Evolutionary conservation across 805 yeast species (phyloP).

Genomic region (Candida taoyuanica): DNA sequence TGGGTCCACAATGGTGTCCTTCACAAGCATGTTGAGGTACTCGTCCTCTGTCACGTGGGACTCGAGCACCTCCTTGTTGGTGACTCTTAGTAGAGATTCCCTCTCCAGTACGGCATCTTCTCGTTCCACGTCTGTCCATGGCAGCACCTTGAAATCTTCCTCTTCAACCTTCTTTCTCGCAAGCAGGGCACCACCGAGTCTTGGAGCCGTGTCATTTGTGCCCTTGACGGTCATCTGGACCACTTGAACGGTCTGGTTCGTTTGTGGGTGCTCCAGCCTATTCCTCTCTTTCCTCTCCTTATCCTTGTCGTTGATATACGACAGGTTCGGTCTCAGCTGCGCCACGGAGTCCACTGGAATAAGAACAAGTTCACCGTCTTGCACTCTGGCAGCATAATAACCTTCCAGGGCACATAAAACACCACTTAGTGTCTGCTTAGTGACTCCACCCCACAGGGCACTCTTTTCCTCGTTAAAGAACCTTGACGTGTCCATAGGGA

Average conservation of each 20-base stretch:
- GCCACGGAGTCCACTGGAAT: constrained; percentile 61
- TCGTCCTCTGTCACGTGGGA: constrained; percentile 29
- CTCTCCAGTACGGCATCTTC: constrained; percentile 27
- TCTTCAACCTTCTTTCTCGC: constrained; percentile 63
- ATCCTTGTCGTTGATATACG: constrained; percentile 62
- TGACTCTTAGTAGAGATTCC: constrained; percentile 24
- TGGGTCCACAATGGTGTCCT: constrained; percentile 25
- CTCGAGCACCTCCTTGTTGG: constrained; percentile 20
- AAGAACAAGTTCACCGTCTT: constrained; percentile 52
- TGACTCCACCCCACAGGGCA: constrained; percentile 59
- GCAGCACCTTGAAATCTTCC: constrained; percentile 42
- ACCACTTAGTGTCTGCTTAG: constrained; percentile 64
- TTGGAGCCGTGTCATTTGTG: constrained; percentile 49
- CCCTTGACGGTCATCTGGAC: constrained; percentile 76
- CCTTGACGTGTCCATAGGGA: constrained; percentile 64
- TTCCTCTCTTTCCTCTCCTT: constrained; percentile 41
- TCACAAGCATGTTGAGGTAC: constrained; percentile 29
- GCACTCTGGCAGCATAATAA: constrained; percentile 42
- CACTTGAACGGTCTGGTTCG: constrained; percentile 65
- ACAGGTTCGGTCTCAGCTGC: constrained; percentile 79
- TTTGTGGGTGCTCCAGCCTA: constrained; percentile 30
- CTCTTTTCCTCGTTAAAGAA: constrained; percentile 66
- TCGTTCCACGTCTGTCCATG: constrained; percentile 41
- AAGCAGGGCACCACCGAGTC: constrained; percentile 64
- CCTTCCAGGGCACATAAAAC: constrained; percentile 55